Evolutionary conservation across 2,329 filamentous ascomycete species (phyloP), one percentile per base, ranked within the genome.

Genomic region (Calonectria ilicicola): DNA sequence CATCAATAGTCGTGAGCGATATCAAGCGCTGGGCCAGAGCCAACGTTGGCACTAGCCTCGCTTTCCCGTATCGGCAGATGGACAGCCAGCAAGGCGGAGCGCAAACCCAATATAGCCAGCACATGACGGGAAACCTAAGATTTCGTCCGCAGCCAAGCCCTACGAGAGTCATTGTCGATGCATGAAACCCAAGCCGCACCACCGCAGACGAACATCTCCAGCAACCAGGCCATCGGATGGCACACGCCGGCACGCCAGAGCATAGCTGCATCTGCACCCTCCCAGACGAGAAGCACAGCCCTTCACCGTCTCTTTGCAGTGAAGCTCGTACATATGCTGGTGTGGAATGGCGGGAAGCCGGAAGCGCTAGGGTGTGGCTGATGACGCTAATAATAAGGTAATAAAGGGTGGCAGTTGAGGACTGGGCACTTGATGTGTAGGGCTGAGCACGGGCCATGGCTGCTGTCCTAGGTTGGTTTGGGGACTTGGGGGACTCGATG

Each of bases 281-380:
- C 53, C 47, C 46, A 53, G 32, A 56, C 35, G 26, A 71, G 69
- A 60, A 72, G 72, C 72, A 76, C 65, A 67, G 70, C 70, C 70
- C 77, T 74, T 76, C 72, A 78, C 74, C 75, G 70, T 76, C 58
- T 71, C 67, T 79, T 76, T 51, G 46, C 62, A 60, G 62, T 67
- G 67, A 72, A 65, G 70, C 62, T 44, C 40, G 38, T 67, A 38
- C 60, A 67, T 69, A 47, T 29, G 64, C 68, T 73, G 75, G 77
- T 75, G 72, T 77, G 77, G 74, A 66, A 74, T 74, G 69, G 72
- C 77, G 78, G 78, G 77, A 80, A 69, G 74, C 71, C 77, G 75
- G 73, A 70, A 73, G 70, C 73, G 74, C 74, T 77, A 80, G 78
- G 76, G 67, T 77, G 78, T 80, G 75, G 76, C 78, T 78, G 67